Evolutionary conservation across 345 rosid species (phyloP).

Genomic region (Eucalyptus marginata): DNA sequence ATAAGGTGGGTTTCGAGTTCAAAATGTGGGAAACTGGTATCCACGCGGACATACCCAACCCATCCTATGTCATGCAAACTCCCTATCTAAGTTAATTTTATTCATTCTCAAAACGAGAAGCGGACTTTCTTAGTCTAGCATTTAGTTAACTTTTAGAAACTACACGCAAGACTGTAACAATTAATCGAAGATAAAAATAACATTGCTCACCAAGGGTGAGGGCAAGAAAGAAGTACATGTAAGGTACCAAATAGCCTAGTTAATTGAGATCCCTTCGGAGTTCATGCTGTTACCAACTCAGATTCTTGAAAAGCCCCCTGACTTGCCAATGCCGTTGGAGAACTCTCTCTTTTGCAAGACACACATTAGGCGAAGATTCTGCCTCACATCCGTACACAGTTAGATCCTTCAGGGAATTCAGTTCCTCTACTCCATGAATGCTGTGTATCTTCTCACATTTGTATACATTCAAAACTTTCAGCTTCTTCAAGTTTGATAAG

Average conservation of each 20-base stretch:
- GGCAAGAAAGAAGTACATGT: neutral
- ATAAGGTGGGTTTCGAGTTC: neutral
- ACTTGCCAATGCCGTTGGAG: neutral
- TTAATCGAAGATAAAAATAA: neutral
- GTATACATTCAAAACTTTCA: neutral
- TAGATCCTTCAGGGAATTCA: neutral
- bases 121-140: neutral
- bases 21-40: neutral
- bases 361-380: neutral
- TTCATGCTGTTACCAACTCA: neutral
- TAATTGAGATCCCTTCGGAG: neutral
- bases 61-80: neutral
- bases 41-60: neutral
- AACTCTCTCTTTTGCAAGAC: neutral
- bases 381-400: neutral
- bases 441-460: neutral
- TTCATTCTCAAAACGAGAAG: neutral
- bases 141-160: neutral
- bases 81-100: neutral
- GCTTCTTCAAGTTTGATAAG: neutral
- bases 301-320: neutral
- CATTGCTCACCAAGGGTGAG: neutral
- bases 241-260: neutral
- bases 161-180: neutral
- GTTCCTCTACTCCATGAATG: neutral